Evolutionary conservation across 106 monocot species (phyloP).

Genomic region (Narthecium ossifragum): DNA sequence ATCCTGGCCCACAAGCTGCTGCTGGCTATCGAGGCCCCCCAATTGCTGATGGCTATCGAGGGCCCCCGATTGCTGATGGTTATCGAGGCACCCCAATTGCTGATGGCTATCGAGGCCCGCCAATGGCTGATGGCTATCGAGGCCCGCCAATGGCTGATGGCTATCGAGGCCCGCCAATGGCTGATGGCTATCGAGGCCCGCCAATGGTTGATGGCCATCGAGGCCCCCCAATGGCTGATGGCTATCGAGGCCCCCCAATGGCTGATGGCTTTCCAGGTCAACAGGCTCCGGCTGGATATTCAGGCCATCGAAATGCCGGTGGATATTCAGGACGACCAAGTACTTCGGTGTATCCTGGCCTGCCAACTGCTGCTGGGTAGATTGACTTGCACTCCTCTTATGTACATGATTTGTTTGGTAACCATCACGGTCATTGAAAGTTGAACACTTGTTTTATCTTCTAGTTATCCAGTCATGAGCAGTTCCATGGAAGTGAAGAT

Average conservation of each 20-base stretch:
- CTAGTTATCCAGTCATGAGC: slow-evolving; percentile 3
- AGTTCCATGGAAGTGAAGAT: slow-evolving; percentile 7
- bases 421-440: too few species aligned
- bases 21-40: background rate
- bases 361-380: background rate
- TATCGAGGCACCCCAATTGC: background rate
- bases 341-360: background rate
- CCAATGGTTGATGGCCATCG: background rate
- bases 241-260: background rate
- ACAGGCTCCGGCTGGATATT: background rate
- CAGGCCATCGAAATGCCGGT: too few species aligned
- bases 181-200: background rate
- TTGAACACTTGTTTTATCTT: too few species aligned
- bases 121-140: background rate
- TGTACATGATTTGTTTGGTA: background rate
- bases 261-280: background rate
- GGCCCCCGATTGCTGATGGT: background rate
- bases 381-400: background rate
- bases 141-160: background rate
- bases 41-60: background rate
- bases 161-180: background rate
- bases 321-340: background rate
- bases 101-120: background rate
- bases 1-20: background rate
- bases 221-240: background rate